A percentile compares a stretch with the other conserved stretches of the same genome.
phyloP scores from a whole-genome alignment of 2,329 filamentous ascomycete species.

The Xylariales sp. region DNA sequence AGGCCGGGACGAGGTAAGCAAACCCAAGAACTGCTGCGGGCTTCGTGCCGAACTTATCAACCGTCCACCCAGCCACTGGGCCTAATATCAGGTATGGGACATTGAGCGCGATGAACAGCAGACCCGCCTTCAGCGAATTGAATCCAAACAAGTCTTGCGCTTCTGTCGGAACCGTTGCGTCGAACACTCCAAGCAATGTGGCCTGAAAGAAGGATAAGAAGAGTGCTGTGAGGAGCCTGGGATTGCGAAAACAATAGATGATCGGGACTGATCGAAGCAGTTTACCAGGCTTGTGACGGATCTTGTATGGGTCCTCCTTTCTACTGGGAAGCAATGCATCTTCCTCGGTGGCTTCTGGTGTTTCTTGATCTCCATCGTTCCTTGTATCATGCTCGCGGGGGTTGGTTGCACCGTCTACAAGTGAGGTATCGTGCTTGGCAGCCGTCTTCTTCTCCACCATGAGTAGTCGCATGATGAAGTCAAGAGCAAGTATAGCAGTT shows the following conservation, averaged over 20 bases:
- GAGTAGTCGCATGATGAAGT: conserved; percentile 55
- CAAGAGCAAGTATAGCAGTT: conserved; percentile 48
- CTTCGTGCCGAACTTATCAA: conserved; percentile 32
- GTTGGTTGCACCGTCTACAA: conserved; percentile 18
- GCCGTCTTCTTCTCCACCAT: conserved; percentile 61
- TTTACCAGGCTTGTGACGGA: conserved; percentile 33
- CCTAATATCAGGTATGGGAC: conserved; percentile 31
- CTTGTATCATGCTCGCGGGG: conserved; percentile 14
- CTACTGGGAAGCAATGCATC: conserved; percentile 34
- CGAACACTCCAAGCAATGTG: conserved; percentile 29
- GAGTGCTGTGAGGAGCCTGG: conserved; percentile 34
- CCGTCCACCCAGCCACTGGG: conserved; percentile 28
- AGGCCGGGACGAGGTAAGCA: conserved; percentile 53
- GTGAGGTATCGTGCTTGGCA: conserved; percentile 31
- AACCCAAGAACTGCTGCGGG: conserved; percentile 32
- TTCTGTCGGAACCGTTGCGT: conserved; percentile 34
- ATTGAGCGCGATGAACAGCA: conserved; percentile 33
- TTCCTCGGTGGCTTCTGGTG: conserved; percentile 28
- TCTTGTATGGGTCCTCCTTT: conserved; percentile 32
- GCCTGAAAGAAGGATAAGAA: conserved; percentile 40
- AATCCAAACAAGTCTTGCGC: conserved; percentile 31
- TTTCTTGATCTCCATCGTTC: conserved; percentile 14
- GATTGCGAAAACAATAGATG: conserved; percentile 36
- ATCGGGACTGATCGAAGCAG: conserved; percentile 41
- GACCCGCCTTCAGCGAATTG: conserved; percentile 29